Percentiles rank a stretch among this genome's conserved stretches.
Conservation (phyloP, 352 stramenopile species). For the Blastocystis sp. region DNA sequence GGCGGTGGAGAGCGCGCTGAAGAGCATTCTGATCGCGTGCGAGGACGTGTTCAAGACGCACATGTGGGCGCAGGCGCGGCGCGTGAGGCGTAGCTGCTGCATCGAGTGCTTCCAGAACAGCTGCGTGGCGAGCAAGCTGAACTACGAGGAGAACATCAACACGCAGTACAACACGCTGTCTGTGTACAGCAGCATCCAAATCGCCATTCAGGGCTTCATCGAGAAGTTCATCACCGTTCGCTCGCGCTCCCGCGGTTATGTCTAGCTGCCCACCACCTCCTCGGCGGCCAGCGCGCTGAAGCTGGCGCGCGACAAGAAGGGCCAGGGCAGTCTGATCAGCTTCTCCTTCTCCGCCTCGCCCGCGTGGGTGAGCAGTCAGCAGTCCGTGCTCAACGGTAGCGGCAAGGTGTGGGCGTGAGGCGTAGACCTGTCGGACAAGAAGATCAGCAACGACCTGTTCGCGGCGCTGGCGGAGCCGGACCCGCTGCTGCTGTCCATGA, state of each 20-base stretch:
- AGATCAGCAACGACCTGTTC: neutral
- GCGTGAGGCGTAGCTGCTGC: slow-evolving; percentile 27
- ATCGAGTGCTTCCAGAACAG: slow-evolving; percentile 45
- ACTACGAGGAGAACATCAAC: slow-evolving; percentile 45
- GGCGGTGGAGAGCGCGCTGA: slow-evolving; percentile 40
- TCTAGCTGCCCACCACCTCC: slow-evolving; percentile 23
- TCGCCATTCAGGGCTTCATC: slow-evolving; percentile 25
- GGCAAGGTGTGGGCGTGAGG: neutral
- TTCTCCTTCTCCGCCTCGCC: slow-evolving; percentile 44
- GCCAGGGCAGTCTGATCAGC: neutral
- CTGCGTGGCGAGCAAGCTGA: slow-evolving; percentile 14
- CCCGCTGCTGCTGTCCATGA: neutral
- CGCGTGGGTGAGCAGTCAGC: slow-evolving; percentile 22
- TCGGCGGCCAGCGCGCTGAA: neutral
- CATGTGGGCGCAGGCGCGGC: neutral
- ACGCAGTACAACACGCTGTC: slow-evolving; percentile 20
- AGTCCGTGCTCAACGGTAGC: slow-evolving; percentile 31
- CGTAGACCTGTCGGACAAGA: slow-evolving; percentile 26
- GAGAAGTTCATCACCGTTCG: slow-evolving; percentile 31
- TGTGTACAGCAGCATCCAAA: slow-evolving; percentile 29
- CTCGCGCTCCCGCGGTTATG: neutral
- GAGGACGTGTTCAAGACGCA: slow-evolving; percentile 56
- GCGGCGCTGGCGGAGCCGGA: neutral
- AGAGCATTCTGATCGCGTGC: slow-evolving; percentile 59
- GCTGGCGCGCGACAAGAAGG: neutral